A percentile compares a stretch with the other conserved stretches of the same genome.
Evolutionary conservation across 331 rosid genomes (phyloP).

Genomic region (Erythrophleum ivorense): DNA sequence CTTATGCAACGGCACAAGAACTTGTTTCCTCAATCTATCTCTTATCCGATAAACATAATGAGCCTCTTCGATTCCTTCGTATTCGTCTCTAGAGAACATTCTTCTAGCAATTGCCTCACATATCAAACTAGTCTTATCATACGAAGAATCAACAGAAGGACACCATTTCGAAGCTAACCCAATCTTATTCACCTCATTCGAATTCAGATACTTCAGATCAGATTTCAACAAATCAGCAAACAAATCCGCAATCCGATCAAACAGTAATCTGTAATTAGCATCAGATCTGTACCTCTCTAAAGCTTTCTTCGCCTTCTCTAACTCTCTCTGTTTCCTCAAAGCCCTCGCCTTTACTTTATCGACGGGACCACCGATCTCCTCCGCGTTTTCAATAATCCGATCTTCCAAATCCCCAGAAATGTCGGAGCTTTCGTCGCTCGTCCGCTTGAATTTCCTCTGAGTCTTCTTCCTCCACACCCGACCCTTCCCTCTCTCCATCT

Average conservation of each 20-base stretch:
- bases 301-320: constrained; percentile 19
- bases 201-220: not conserved
- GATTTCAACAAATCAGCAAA: constrained; percentile 25
- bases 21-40: constrained; percentile 40
- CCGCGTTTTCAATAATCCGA: not conserved
- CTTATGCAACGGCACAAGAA: constrained; percentile 34
- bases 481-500: not conserved
- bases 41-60: constrained; percentile 20
- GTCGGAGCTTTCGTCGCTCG: not conserved
- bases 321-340: constrained; percentile 18
- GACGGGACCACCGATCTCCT: not conserved
- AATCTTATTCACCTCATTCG: not conserved
- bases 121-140: constrained; percentile 24
- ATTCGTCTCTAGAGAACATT: constrained; percentile 31
- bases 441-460: not conserved
- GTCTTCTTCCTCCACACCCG: not conserved
- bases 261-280: not conserved
- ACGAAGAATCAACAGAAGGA: constrained; percentile 37
- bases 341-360: constrained; percentile 4
- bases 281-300: constrained; percentile 13
- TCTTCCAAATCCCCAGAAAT: not conserved
- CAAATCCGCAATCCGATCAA: not conserved
- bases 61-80: constrained; percentile 14
- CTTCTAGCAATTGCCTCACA: constrained; percentile 39
- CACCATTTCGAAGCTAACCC: constrained; percentile 39